Evolutionary conservation across 345 rosid species (phyloP), one percentile per base, ranked within the genome.

Genomic region (Kernera saxatilis): DNA sequence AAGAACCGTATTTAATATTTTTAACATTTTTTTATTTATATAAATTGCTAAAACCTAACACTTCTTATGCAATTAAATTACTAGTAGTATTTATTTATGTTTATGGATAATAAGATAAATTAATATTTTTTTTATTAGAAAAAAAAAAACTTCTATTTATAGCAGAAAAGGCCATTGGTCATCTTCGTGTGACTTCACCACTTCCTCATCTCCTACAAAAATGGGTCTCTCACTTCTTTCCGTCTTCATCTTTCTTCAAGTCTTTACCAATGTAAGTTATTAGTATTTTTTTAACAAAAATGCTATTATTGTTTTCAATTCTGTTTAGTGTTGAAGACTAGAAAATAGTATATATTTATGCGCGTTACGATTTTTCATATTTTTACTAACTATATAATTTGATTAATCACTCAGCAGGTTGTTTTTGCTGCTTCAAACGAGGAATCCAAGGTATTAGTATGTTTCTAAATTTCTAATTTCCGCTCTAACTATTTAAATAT

Each of bases 191-290:
- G 45, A 75, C 70, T 75, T 69, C 70, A 50, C 68, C 54, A 40
- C 56, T 69, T 68, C 10, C 70, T 59, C 69, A 17, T 44, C 70
- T 68, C 45, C 39, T 22, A 43, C 50, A 62, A 63, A 53, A 62
- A 75, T 75, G 74, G 70, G 71, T 15, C 45, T 69, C 22, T 53
- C 75, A 19, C 84, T 70, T 59, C 49, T 10, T 26, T 66, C 41
- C 1, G 53, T 41, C 51, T 67, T 64, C 49, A 27, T 39, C 40
- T 29, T 53, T 18, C 30, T 58, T 2, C 33, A 27, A 32, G 39
- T 21, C 50, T 29, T 40, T 36, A 37, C 30, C 30, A 25, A 15
- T 64, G 79, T 76, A 76, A 55, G 79, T 39, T 35, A 12, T 1
- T 15, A 5, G 3, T 43, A 4, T 1, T 26, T 21, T 21, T n/a